Conservation (phyloP, 2,329 filamentous ascomycete genomes). For the Colletotrichum sojae region DNA sequence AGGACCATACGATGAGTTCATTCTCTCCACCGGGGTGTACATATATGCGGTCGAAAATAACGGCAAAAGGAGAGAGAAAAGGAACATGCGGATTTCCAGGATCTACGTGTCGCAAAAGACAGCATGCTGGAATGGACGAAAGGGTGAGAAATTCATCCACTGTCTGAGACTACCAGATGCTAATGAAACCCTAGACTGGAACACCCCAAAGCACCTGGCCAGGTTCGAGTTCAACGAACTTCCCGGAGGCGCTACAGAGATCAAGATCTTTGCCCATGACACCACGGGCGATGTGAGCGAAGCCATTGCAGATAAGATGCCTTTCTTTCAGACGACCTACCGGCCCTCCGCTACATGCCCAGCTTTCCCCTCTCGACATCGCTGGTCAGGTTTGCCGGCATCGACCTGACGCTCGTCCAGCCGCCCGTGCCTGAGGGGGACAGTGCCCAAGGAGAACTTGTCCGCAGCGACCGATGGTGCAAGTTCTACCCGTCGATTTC, state of each 20-base stretch:
- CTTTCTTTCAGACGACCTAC: slow-evolving; percentile 63
- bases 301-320: slow-evolving; percentile 48
- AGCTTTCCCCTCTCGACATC: slow-evolving; percentile 58
- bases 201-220: slow-evolving; percentile 69
- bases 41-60: slow-evolving; percentile 54
- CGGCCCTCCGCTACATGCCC: slow-evolving; percentile 57
- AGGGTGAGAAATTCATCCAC: slow-evolving; percentile 50
- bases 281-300: slow-evolving; percentile 49
- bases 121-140: slow-evolving; percentile 66
- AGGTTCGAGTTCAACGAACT: slow-evolving; percentile 61
- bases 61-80: slow-evolving; percentile 49
- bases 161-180: too few species aligned
- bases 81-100: slow-evolving; percentile 60
- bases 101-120: slow-evolving; percentile 69
- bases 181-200: slow-evolving; percentile 59
- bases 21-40: slow-evolving; percentile 62
- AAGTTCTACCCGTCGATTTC: slow-evolving; percentile 50
- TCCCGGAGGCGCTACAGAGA: slow-evolving; percentile 52
- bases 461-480: slow-evolving; percentile 62
- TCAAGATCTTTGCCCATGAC: slow-evolving; percentile 62
- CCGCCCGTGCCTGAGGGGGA: slow-evolving; percentile 61
- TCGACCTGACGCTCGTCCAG: slow-evolving; percentile 59
- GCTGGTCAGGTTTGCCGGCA: slow-evolving; percentile 56
- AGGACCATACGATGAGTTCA: slow-evolving; percentile 68
- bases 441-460: slow-evolving; percentile 57